A percentile compares a stretch with the other conserved stretches of the same genome.
Evolutionary conservation across 768 basidiomycete species (phyloP).

Genomic region (Mycena haematopus): DNA sequence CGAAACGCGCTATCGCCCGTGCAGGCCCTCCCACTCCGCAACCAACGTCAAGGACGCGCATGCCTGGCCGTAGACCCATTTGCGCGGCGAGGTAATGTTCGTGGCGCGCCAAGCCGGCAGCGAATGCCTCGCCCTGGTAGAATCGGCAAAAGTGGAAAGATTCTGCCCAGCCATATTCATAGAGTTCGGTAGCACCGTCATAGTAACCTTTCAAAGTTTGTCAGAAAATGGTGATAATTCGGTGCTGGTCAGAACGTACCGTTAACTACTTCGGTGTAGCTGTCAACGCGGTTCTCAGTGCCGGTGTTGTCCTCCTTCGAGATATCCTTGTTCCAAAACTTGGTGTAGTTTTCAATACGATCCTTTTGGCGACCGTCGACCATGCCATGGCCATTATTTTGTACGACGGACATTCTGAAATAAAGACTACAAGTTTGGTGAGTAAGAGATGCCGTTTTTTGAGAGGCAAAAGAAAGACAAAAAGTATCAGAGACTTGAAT

Average conservation of each 20-base stretch:
- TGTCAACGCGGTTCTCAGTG: slow-evolving; percentile 75
- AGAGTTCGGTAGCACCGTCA: slow-evolving; percentile 93
- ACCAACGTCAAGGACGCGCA: slow-evolving; percentile 97
- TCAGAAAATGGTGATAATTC: slow-evolving; percentile 1
- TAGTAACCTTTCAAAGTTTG: slow-evolving; percentile 75
- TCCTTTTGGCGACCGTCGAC: slow-evolving; percentile 23
- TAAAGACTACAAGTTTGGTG: slow-evolving; percentile 9
- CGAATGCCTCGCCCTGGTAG: slow-evolving; percentile 87
- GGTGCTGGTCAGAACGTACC: slow-evolving; percentile 48
- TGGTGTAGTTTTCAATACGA: slow-evolving; percentile 67
- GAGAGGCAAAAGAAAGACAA: slow-evolving; percentile 1
- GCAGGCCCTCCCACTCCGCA: slow-evolving; percentile 98
- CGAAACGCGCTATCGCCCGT: slow-evolving; percentile 90
- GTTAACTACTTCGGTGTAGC: slow-evolving; percentile 94
- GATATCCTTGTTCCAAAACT: slow-evolving; percentile 90
- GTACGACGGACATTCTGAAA: slow-evolving; percentile 39
- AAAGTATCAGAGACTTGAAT: slow-evolving; percentile 79
- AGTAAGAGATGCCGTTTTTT: not conserved
- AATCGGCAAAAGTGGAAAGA: slow-evolving; percentile 98
- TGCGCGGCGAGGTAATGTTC: slow-evolving; percentile 95
- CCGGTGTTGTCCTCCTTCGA: slow-evolving; percentile 70
- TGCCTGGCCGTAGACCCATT: slow-evolving; percentile 85
- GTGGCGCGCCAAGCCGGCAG: slow-evolving; percentile 84
- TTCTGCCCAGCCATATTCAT: slow-evolving; percentile 92
- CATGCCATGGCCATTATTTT: slow-evolving; percentile 12